A percentile compares a stretch with the other conserved stretches of the same genome.
phyloP scores from a whole-genome alignment of 495 filamentous ascomycete genomes.

The Hyaloscypha finlandica region DNA sequence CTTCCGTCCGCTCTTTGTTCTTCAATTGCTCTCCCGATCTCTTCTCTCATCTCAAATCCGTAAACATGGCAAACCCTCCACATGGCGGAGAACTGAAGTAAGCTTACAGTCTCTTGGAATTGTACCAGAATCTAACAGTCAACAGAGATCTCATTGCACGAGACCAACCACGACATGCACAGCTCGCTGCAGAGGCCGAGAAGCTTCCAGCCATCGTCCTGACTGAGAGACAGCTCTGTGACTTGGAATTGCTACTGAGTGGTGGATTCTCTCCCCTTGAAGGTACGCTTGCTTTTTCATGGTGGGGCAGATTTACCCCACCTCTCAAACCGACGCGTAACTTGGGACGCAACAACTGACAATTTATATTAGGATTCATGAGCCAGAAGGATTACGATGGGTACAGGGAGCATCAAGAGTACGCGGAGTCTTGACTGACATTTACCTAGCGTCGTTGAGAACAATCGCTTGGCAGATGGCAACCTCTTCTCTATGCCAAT shows the following conservation, averaged over 20 bases:
- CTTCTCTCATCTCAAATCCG: background rate
- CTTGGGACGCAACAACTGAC: slow-evolving; percentile 14
- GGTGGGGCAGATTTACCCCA: slow-evolving; percentile 28
- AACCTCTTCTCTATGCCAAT: slow-evolving; percentile 97
- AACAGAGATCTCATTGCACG: slow-evolving; percentile 78
- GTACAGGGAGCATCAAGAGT: slow-evolving; percentile 48
- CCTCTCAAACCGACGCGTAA: background rate
- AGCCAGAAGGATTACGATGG: slow-evolving; percentile 93
- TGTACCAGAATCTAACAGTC: slow-evolving; percentile 8
- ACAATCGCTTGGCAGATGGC: slow-evolving; percentile 83
- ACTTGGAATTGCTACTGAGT: slow-evolving; percentile 93
- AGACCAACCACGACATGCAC: slow-evolving; percentile 73
- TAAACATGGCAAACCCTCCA: slow-evolving; percentile 67
- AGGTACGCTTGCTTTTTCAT: slow-evolving; percentile 58
- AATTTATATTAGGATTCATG: slow-evolving; percentile 76
- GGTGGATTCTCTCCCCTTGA: slow-evolving; percentile 97
- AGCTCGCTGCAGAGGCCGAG: slow-evolving; percentile 84
- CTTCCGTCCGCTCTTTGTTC: background rate
- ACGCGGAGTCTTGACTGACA: slow-evolving; percentile 13
- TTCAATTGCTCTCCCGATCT: background rate
- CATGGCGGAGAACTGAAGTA: slow-evolving; percentile 93
- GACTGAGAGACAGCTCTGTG: slow-evolving; percentile 92
- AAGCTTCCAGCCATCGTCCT: slow-evolving; percentile 81
- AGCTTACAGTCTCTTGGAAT: slow-evolving; percentile 1
- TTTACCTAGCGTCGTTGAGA: slow-evolving; percentile 73